phyloP scores from a whole-genome alignment of 169 alveolate genomes.

The Eimeria sp. region DNA sequence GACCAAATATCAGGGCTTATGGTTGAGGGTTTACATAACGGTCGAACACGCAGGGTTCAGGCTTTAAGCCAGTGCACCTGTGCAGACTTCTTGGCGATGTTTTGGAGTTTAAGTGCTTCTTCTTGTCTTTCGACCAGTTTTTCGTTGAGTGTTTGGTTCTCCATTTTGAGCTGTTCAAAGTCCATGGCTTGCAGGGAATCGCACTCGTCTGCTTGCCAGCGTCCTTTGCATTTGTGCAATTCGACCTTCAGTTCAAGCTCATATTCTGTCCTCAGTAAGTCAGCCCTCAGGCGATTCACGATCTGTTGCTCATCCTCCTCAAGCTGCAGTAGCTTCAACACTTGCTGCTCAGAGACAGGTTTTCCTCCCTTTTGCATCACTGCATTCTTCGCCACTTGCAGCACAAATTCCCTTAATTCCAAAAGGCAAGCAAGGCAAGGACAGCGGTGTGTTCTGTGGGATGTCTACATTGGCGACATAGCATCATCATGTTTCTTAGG shows the following conservation, averaged over 20 bases:
- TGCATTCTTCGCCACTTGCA: slow-evolving; percentile 92
- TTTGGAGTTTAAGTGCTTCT: slow-evolving; percentile 93
- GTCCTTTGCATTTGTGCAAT: background rate
- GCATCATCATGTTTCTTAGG: background rate
- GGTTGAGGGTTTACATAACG: background rate
- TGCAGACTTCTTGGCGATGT: slow-evolving; percentile 85
- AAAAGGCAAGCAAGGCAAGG: background rate
- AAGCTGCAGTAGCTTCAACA: slow-evolving; percentile 81
- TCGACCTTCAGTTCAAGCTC: slow-evolving; percentile 90
- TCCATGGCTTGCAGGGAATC: slow-evolving; percentile 96
- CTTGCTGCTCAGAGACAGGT: slow-evolving; percentile 86
- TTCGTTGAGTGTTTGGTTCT: slow-evolving; percentile 96
- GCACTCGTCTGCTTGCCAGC: slow-evolving; percentile 95
- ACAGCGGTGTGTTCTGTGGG: background rate
- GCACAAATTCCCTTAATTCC: slow-evolving; percentile 86
- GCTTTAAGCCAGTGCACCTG: background rate
- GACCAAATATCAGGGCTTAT: background rate
- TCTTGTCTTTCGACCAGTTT: slow-evolving; percentile 96
- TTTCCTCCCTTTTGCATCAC: slow-evolving; percentile 90
- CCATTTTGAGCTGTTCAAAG: slow-evolving; percentile 97
- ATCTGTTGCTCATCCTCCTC: slow-evolving; percentile 83
- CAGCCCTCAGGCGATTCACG: slow-evolving; percentile 91
- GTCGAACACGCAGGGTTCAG: background rate
- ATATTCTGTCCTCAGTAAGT: slow-evolving; percentile 92
- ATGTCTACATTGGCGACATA: background rate